Base-by-base conservation (phyloP, 1,284 basidiomycete species). In the Melampsora abietis-canadensis region DNA sequence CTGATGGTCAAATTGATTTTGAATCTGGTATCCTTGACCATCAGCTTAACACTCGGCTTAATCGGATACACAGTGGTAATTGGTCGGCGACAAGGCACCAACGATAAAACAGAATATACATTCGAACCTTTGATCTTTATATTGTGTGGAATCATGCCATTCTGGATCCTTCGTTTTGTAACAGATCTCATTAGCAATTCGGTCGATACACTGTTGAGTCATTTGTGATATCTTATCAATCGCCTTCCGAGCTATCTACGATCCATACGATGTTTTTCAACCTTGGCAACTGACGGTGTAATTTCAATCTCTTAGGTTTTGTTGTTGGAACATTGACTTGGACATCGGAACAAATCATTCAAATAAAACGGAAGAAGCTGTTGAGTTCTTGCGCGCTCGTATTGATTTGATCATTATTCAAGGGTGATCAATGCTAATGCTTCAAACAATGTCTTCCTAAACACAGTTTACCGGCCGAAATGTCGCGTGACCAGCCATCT, bases 321-420 rank as follows among this genome's bases (percentile, higher is more conserved):
- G 62, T 37, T 73, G 70, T 34, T 73, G 70, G 70, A 73, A 73
- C 44, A 66, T 73, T 34, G 70, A 73, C 46, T 40, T 73, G 30
- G 70, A 73, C 65, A 66, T 73, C 27, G 70, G 70, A 34, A 73
- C 70, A 5, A 73, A 73, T 60, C 70, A 73, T 66, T 73, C 70
- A 19, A 73, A 40, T 21, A 54, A 66, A 12, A 73, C 70, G 2
- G 61, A 54, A 46, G 48, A 73, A 73, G 70, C 70, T 59, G 70
- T 72, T 66, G 31, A 61, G 59, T 61, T 34, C 27, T 31, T 61
- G 6, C 6, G 5, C 8, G 17, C 19, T 34, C 34, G 3, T 34
- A 17, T 61, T 31, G 48, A 51, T 17, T 51, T 51, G 15, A 19
- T 51, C 15, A 51, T 27, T 19, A 5, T 54, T 21, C 6, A 12